Evolutionary conservation across 495 filamentous ascomycete species (phyloP).

Genomic region (Haplographium delicatum): DNA sequence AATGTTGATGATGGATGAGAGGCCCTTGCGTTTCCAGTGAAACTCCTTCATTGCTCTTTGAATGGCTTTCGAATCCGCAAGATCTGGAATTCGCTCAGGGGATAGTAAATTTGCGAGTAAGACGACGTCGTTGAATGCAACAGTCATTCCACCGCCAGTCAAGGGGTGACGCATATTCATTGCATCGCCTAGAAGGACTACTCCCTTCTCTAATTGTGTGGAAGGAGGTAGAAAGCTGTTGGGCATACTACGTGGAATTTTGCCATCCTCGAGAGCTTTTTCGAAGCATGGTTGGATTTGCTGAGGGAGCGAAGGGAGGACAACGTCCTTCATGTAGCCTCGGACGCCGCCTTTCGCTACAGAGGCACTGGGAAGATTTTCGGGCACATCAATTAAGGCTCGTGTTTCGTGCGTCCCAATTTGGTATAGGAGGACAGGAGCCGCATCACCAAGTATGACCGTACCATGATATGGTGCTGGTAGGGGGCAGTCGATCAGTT

Average conservation of each 20-base stretch:
- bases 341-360: slow-evolving; percentile 73
- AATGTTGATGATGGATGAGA: slow-evolving; percentile 89
- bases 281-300: slow-evolving; percentile 67
- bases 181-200: slow-evolving; percentile 78
- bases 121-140: slow-evolving; percentile 76
- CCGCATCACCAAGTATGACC: slow-evolving; percentile 73
- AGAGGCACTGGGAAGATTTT: slow-evolving; percentile 65
- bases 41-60: slow-evolving; percentile 65
- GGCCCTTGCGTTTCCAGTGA: slow-evolving; percentile 80
- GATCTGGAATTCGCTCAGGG: slow-evolving; percentile 55
- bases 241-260: slow-evolving; percentile 72
- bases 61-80: slow-evolving; percentile 62
- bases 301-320: slow-evolving; percentile 73
- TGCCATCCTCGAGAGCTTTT: slow-evolving; percentile 67
- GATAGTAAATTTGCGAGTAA: slow-evolving; percentile 61
- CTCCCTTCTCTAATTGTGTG: slow-evolving; percentile 59
- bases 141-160: slow-evolving; percentile 86
- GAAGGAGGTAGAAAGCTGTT: slow-evolving; percentile 84
- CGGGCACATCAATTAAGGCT: slow-evolving; percentile 85
- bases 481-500: slow-evolving; percentile 80
- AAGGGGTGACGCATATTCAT: slow-evolving; percentile 87
- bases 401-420: slow-evolving; percentile 94
- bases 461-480: slow-evolving; percentile 73
- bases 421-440: slow-evolving; percentile 90
- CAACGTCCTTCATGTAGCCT: slow-evolving; percentile 67